Conservation (phyloP, 192 early-diverging fungal species). For the Backusella liffmaniae region DNA sequence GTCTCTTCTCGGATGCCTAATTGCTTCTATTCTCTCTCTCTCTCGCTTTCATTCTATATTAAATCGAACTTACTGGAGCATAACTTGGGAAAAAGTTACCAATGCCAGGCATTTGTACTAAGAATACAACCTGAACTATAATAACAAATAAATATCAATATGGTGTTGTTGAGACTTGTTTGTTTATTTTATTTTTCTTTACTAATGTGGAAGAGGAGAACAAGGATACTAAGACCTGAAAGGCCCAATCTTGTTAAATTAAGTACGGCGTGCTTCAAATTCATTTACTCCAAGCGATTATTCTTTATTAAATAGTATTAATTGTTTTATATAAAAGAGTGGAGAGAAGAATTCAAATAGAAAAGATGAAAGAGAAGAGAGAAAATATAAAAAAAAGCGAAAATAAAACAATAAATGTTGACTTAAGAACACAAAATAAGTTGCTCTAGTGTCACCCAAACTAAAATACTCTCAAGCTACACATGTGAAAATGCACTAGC, state of each 20-base stretch:
- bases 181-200: too few species aligned
- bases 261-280: background rate
- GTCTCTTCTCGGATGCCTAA: background rate
- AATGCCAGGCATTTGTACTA: slow-evolving; percentile 1
- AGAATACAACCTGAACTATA: background rate
- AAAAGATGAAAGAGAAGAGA: background rate
- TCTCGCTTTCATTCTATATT: background rate
- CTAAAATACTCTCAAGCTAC: slow-evolving; percentile 3
- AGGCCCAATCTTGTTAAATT: slow-evolving; percentile 7
- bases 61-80: background rate
- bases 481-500: background rate
- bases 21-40: background rate
- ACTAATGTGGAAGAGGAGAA: background rate
- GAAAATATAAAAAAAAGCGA: background rate
- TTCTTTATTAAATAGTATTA: background rate
- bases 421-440: background rate
- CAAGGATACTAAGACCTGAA: background rate
- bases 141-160: background rate
- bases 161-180: too few species aligned
- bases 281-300: background rate
- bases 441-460: background rate
- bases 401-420: background rate
- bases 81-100: slow-evolving; percentile 3
- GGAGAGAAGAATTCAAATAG: background rate
- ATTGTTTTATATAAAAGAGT: background rate